These are phyloP conservation scores for Phycomyces nitens DNA, from an alignment of 192 early-diverging fungal genomes.

Conservation along the genomic window DNA sequence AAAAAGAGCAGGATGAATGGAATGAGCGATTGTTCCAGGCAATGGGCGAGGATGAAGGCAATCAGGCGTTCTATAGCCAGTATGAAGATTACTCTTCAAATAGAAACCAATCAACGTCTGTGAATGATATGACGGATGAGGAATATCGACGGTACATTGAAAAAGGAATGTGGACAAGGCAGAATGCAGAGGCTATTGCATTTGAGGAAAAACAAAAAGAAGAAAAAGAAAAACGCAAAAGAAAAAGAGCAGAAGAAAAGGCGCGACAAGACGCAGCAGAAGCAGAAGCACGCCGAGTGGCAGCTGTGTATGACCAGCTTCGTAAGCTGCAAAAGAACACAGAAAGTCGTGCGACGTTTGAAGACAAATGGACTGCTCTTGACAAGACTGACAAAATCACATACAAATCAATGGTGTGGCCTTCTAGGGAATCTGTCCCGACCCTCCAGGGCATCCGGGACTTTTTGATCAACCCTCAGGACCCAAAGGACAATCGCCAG, in stretches of 20 bases:
- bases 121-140: constrained; percentile 25
- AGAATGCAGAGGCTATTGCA: constrained; percentile 23
- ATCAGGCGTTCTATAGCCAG: constrained; percentile 15
- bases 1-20: constrained; percentile 29
- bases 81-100: constrained; percentile 7
- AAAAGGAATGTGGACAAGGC: constrained; percentile 19
- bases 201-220: constrained; percentile 11
- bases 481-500: constrained; percentile 14
- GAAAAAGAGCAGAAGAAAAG: constrained; percentile 15
- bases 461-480: neutral
- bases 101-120: neutral
- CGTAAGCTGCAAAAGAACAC: constrained; percentile 12
- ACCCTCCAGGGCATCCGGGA: neutral
- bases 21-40: constrained; percentile 30
- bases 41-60: constrained; percentile 33
- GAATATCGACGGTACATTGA: constrained; percentile 33
- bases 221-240: constrained; percentile 5
- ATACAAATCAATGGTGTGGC: constrained; percentile 32
- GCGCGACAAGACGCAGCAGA: constrained; percentile 8
- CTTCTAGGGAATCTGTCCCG: neutral
- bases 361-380: constrained; percentile 11
- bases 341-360: constrained; percentile 9
- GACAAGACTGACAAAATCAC: neutral
- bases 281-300: constrained; percentile 1
- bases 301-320: constrained; percentile 2